Evolutionary conservation across 2,329 filamentous ascomycete genomes (phyloP), one percentile per base, ranked within the genome.

Genomic region (Paradendryphiella salina): DNA sequence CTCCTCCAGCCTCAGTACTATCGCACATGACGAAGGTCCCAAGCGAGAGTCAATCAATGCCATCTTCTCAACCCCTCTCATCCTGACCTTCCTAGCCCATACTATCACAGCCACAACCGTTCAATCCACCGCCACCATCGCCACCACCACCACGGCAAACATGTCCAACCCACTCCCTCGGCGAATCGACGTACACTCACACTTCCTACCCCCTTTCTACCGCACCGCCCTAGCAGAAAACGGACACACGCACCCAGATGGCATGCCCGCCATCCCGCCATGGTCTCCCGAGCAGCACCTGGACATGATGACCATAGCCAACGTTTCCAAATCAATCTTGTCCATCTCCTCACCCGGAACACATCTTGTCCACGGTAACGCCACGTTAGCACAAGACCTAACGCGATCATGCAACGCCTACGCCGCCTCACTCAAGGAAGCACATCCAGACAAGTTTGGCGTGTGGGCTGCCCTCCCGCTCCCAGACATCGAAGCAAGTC

Each of bases 271-370:
- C 1, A 72, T 79, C 15, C 77, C 76, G 2, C 36, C 54, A 36
- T 83, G 81, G 81, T 75, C 69, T 34, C 54, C 66, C 10, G 69
- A 76, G 49, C 57, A 60, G 13, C 80, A 84, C 53, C 72, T 83
- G 2, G 64, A 69, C 0, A 70, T 83, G 57, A 84, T 84, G 81
- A 60, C 76, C 35, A 61, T 70, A 0, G 61, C 76, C 50, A 76
- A 77, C 54, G 80, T 85, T 51, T 65, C 65, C 5, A 81, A 77
- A 58, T 79, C 79, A 9, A 79, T 84, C 29, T 66, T 85, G 9
- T 82, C 78, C 59, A 78, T 84, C 61, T 80, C 77, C 4, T 77
- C 78, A 0, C 82, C 82, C 0, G 82, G 81, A 11, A 80, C 77
- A 0, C 70, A 80, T 50, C 70, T 85, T 13, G 67, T 69, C 0